A percentile compares a stretch with the other conserved stretches of the same genome.
These are phyloP conservation scores for Hansfordia pulvinata DNA, from an alignment of 2,329 filamentous ascomycete genomes.

Conservation along the genomic window DNA sequence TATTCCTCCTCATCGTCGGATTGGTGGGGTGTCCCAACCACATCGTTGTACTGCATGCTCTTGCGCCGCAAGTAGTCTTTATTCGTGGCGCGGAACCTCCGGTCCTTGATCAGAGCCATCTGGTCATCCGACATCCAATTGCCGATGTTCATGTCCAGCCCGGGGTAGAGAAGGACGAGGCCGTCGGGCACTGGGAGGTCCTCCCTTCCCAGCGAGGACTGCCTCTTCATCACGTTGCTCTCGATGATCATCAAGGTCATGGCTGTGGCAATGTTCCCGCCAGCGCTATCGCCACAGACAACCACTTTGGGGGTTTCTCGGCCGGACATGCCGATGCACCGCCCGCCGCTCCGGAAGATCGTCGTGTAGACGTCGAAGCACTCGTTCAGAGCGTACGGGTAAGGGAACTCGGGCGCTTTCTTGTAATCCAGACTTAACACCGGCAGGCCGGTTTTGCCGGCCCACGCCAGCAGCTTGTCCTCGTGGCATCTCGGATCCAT, in stretches of 20 bases:
- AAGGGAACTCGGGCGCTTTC: slow-evolving; percentile 75
- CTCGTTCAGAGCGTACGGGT: slow-evolving; percentile 75
- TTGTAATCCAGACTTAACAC: slow-evolving; percentile 84
- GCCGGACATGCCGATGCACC: slow-evolving; percentile 63
- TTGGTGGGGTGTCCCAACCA: slow-evolving; percentile 71
- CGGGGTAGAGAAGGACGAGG: slow-evolving; percentile 76
- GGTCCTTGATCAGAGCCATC: slow-evolving; percentile 84
- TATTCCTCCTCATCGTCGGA: slow-evolving; percentile 59
- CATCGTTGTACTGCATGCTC: slow-evolving; percentile 73
- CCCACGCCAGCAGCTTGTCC: slow-evolving; percentile 88
- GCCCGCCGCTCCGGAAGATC: slow-evolving; percentile 56
- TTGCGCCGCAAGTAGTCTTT: slow-evolving; percentile 68
- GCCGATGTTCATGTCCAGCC: slow-evolving; percentile 90
- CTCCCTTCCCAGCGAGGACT: slow-evolving; percentile 39
- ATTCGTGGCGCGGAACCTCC: slow-evolving; percentile 65
- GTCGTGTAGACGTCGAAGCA: slow-evolving; percentile 77
- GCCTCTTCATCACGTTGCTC: slow-evolving; percentile 42
- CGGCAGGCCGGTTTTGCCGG: slow-evolving; percentile 75
- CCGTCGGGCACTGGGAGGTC: slow-evolving; percentile 65
- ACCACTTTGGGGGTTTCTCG: slow-evolving; percentile 52
- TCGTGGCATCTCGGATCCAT: slow-evolving; percentile 94
- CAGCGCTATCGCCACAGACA: slow-evolving; percentile 68
- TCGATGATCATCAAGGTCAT: slow-evolving; percentile 85
- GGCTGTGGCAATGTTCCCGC: slow-evolving; percentile 68
- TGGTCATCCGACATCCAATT: slow-evolving; percentile 99